Evolutionary conservation across 345 rosid genomes (phyloP).

Genomic region (Eucalyptus erythrocorys): DNA sequence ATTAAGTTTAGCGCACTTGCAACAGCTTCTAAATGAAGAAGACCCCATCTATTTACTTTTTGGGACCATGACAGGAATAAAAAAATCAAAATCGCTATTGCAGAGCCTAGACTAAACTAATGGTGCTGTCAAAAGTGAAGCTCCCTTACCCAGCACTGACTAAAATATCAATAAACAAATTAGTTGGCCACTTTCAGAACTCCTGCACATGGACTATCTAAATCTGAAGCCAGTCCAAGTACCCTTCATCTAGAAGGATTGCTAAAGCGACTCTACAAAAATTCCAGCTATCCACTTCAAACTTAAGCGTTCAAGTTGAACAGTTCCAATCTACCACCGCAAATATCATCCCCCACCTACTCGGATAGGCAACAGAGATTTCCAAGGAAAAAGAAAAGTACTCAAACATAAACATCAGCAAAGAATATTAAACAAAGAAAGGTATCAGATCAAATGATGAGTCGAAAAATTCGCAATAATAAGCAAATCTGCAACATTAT

Average conservation of each 20-base stretch:
- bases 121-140: not conserved
- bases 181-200: not conserved
- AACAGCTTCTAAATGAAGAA: conserved; percentile 2
- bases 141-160: conserved; percentile 4
- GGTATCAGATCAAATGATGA: not conserved
- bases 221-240: not conserved
- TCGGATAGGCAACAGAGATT: not conserved
- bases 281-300: not conserved
- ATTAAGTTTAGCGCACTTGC: conserved; percentile 1
- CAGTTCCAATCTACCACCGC: not conserved
- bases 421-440: not conserved
- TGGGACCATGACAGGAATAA: not conserved
- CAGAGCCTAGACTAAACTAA: not conserved
- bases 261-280: not conserved
- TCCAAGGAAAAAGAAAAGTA: not conserved
- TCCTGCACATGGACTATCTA: not conserved
- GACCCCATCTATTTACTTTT: not conserved
- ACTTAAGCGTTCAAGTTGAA: not conserved
- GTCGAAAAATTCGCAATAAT: not conserved
- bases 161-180: conserved; percentile 4
- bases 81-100: not conserved
- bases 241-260: conserved; percentile 6
- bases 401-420: not conserved
- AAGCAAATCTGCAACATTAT: not conserved
- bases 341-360: not conserved